Evolutionary conservation across 768 basidiomycete genomes (phyloP).

Genomic region (Mycena galopus): DNA sequence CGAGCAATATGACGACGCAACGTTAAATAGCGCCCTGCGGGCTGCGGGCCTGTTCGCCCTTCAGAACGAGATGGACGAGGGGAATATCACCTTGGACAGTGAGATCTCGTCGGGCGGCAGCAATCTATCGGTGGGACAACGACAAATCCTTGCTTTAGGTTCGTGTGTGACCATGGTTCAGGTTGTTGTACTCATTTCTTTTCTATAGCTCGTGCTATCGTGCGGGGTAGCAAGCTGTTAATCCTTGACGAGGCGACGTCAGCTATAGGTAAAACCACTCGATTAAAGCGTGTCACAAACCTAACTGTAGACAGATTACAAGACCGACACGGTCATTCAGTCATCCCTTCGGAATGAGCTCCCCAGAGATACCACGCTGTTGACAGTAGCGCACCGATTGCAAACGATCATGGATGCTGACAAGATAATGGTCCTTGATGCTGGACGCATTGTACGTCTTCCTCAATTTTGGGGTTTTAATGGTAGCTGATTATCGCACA

Average conservation of each 20-base stretch:
- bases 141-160: too few species aligned
- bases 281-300: too few species aligned
- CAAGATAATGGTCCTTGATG: slow-evolving; percentile 55
- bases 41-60: slow-evolving; percentile 20
- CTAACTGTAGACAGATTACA: too few species aligned
- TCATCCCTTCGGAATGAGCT: slow-evolving; percentile 45
- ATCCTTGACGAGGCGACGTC: slow-evolving; percentile 31
- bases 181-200: too few species aligned
- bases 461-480: too few species aligned
- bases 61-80: too few species aligned
- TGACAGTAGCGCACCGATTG: slow-evolving; percentile 30
- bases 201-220: slow-evolving; percentile 10
- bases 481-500: slow-evolving; percentile 7
- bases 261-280: too few species aligned
- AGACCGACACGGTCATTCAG: slow-evolving; percentile 60
- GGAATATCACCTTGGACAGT: too few species aligned
- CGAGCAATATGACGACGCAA: slow-evolving; percentile 56
- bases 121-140: too few species aligned
- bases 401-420: slow-evolving; percentile 45
- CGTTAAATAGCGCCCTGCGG: slow-evolving; percentile 50
- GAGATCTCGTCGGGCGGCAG: neutral
- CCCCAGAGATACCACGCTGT: slow-evolving; percentile 21
- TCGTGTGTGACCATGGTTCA: too few species aligned
- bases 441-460: slow-evolving; percentile 51
- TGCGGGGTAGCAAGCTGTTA: slow-evolving; percentile 35